These are phyloP conservation scores for Pyrrhoderma noxium DNA, from an alignment of 1,284 basidiomycete species.

Conservation along the genomic window DNA sequence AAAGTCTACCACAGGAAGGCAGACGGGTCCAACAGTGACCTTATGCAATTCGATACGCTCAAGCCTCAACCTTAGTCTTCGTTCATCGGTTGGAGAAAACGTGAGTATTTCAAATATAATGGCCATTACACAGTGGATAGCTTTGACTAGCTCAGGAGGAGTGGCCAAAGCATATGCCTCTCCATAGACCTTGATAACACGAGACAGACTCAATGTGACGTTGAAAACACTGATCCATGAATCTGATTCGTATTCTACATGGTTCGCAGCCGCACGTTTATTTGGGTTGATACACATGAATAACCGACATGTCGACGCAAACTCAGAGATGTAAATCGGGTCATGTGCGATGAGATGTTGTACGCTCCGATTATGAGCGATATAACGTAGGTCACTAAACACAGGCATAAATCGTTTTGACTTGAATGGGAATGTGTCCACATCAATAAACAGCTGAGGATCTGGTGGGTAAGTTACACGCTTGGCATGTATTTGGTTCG, in stretches of 20 bases:
- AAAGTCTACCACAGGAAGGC: conserved; percentile 63
- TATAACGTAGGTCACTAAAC: conserved; percentile 77
- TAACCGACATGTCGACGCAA: conserved; percentile 63
- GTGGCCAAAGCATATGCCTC: conserved; percentile 63
- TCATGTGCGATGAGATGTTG: conserved; percentile 68
- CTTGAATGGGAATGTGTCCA: conserved; percentile 81
- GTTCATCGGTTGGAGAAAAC: conserved; percentile 42
- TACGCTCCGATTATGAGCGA: conserved; percentile 70
- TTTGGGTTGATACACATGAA: conserved; percentile 92
- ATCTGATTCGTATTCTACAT: conserved; percentile 93
- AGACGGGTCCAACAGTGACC: conserved; percentile 54
- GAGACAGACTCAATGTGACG: conserved; percentile 80
- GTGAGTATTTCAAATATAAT: conserved; percentile 72
- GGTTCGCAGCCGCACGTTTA: conserved; percentile 70
- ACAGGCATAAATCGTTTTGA: conserved; percentile 91
- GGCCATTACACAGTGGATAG: conserved; percentile 63
- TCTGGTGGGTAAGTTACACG: conserved; percentile 51
- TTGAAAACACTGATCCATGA: conserved; percentile 93
- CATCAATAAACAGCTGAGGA: conserved; percentile 48
- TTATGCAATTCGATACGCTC: conserved; percentile 52
- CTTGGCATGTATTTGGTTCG: conserved; percentile 70
- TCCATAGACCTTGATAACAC: conserved; percentile 83
- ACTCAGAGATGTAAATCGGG: conserved; percentile 52
- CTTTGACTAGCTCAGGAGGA: conserved; percentile 54
- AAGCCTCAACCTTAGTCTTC: conserved; percentile 62